Evolutionary conservation across 225 moss, liverwort and hornwort species (phyloP).

Genomic region (Straminergon stramineum): DNA sequence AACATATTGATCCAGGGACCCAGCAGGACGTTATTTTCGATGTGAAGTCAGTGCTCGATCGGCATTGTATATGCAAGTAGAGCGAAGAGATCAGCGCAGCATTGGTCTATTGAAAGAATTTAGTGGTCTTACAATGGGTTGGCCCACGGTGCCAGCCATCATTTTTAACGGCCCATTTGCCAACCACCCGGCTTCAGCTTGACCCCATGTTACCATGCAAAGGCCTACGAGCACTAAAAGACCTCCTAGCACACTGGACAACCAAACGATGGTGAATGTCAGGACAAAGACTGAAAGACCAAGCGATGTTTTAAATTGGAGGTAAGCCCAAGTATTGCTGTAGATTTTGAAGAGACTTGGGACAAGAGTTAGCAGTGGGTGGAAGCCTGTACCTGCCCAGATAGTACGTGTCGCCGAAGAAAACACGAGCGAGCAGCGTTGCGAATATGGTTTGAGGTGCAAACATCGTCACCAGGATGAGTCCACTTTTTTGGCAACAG

Average conservation of each 20-base stretch:
- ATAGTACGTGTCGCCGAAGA: background rate
- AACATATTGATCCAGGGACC: background rate
- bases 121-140: background rate
- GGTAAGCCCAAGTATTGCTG: background rate
- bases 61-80: background rate
- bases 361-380: background rate
- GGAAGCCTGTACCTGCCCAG: constrained; percentile 5
- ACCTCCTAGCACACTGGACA: background rate
- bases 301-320: background rate
- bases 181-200: background rate
- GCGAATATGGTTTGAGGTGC: constrained; percentile 18
- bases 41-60: background rate
- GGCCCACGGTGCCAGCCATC: background rate
- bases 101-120: background rate
- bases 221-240: background rate
- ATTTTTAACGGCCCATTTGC: background rate
- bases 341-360: background rate
- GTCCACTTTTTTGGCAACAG: constrained; percentile 10
- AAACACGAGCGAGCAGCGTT: background rate
- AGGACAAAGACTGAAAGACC: background rate
- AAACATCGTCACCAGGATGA: constrained; percentile 5
- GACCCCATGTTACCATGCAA: constrained; percentile 5
- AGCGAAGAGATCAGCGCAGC: background rate
- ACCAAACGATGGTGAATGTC: background rate
- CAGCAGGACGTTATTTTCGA: background rate